Evolutionary conservation across 345 rosid species (phyloP), one percentile per base, ranked within the genome.

Genomic region (Bruguiera parviflora): DNA sequence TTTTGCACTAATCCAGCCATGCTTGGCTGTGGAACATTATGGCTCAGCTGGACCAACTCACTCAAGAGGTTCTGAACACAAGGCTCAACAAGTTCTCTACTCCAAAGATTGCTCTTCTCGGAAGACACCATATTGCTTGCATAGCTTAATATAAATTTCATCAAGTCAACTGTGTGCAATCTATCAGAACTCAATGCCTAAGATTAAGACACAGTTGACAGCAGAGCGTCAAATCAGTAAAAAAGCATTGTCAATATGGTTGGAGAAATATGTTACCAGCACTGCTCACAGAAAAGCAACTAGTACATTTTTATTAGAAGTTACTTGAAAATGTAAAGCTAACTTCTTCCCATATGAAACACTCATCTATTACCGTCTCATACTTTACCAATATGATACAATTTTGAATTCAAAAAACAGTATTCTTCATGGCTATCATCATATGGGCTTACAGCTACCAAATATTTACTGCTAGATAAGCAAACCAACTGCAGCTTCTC

Each of bases 91-190:
- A 68, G 70, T 56, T 83, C 89, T 60, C 63, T 65, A 74, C 66
- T 79, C 37, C 69, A 72, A 29, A 69, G 57, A 70, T 60, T 79
- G 21, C 71, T 71, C 69, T 67, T 65, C 58, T 72, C 85, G 31
- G 76, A 61, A 49, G 81, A 69, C 67, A 65, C 27, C 53, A 72
- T 58, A 73, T 69, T 79, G 82, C 88, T 78, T 56, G 83, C 86
- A 79, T 81, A 87, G 75, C 91, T 87, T 83, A 95, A 73, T 61
- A 95, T 73, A 82, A 79, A 80, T 81, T 75, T 92, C 96, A 89
- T 88, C 80, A 95, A 73, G 81, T 95, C 99, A 55, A 87, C 72
- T 24, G 83, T 84, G 64, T 70, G 81, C 28, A 88, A 85, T 70
- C 73, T 80, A 60, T 83, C 87, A 33, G 68, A 58, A 77, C 68